Conservation (phyloP, 106 monocot genomes). For the Platanthera zijinensis region DNA sequence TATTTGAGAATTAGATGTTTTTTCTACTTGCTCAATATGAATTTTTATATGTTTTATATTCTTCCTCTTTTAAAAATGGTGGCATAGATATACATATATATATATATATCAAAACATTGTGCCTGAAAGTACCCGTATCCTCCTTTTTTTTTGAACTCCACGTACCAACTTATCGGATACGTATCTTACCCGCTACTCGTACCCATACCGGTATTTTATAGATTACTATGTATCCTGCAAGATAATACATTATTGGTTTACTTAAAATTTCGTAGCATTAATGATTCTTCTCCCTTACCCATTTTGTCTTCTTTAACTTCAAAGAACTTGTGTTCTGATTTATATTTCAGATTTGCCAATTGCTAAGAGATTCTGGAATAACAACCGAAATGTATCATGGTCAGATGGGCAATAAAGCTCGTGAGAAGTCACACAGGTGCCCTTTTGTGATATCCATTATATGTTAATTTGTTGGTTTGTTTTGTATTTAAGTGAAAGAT, state of each 20-base stretch:
- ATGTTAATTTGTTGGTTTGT: not conserved
- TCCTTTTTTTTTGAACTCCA: too few relatives aligned
- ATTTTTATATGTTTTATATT: too few relatives aligned
- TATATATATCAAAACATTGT: too few relatives aligned
- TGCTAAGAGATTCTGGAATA: conserved; percentile 56
- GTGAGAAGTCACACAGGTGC: conserved; percentile 85
- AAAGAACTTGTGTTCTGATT: conserved; percentile 6
- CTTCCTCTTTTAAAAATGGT: too few relatives aligned
- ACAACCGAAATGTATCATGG: conserved; percentile 84
- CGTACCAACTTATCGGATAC: too few relatives aligned
- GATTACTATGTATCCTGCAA: not conserved
- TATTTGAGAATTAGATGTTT: too few relatives aligned
- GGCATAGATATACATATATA: too few relatives aligned
- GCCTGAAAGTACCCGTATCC: too few relatives aligned
- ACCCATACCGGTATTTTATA: too few relatives aligned
- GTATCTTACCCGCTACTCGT: too few relatives aligned
- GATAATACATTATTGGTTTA: not conserved
- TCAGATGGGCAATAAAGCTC: conserved; percentile 77
- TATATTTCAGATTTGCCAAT: conserved; percentile 48
- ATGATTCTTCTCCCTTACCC: not conserved
- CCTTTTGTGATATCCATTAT: not conserved
- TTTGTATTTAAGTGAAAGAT: not conserved
- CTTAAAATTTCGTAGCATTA: not conserved
- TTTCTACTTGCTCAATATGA: too few relatives aligned
- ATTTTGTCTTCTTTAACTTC: not conserved